Conservation (phyloP, 768 basidiomycete genomes). For the Russula brevipes region DNA sequence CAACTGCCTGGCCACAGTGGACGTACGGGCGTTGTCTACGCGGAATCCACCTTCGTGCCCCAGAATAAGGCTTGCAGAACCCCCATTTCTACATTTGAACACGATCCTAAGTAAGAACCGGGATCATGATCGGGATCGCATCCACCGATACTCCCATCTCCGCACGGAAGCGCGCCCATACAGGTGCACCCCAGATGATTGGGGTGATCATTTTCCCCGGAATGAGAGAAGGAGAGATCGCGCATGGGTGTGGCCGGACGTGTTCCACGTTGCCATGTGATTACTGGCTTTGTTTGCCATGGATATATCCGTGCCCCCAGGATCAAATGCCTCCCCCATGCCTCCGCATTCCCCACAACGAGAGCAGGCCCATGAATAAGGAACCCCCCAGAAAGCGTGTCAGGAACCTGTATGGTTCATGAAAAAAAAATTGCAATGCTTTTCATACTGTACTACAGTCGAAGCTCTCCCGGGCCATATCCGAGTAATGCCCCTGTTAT, state of each 20-base stretch:
- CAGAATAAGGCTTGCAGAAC: conserved; percentile 37
- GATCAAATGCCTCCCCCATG: conserved; percentile 14
- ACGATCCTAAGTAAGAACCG: conserved; percentile 84
- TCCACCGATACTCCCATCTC: conserved; percentile 55
- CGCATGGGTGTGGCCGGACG: conserved; percentile 49
- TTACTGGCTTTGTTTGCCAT: conserved; percentile 85
- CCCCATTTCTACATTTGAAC: conserved; percentile 87
- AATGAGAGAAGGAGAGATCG: conserved; percentile 26
- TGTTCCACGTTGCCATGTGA: conserved; percentile 79
- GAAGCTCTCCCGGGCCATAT: no score
- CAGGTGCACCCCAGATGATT: conserved; percentile 20
- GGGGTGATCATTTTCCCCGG: conserved; percentile 7
- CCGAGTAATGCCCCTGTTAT: no score
- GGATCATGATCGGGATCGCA: conserved; percentile 89
- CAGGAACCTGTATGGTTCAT: no score
- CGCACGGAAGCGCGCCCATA: conserved; percentile 52
- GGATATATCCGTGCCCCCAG: conserved; percentile 38
- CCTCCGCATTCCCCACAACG: conserved; percentile 45
- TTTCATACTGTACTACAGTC: no score
- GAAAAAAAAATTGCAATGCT: no score
- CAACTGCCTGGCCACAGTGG: conserved; percentile 42
- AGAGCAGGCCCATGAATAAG: conserved; percentile 44
- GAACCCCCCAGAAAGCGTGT: no score
- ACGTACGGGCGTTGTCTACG: conserved; percentile 65
- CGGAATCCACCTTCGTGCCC: conserved; percentile 43